Conservation (phyloP, 2,329 filamentous ascomycete species). For the Furcasterigmium furcatum region DNA sequence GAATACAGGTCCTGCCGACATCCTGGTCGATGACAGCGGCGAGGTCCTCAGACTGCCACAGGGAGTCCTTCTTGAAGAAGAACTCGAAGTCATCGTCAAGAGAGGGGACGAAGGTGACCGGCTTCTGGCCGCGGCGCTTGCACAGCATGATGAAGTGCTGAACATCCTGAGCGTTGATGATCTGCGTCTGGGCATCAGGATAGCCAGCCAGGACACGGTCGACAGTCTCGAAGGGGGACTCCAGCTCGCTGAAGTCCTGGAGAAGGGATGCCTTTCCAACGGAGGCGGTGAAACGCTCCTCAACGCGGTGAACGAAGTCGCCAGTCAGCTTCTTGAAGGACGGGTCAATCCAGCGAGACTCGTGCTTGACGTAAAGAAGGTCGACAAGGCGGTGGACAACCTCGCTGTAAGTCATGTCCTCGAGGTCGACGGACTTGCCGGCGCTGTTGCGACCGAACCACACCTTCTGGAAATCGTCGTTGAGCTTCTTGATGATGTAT, state of each 20-base stretch:
- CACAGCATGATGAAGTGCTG: constrained; percentile 95
- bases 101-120: constrained; percentile 91
- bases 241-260: constrained; percentile 85
- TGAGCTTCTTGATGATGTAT: constrained; percentile 93
- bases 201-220: constrained; percentile 79
- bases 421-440: constrained; percentile 79
- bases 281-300: constrained; percentile 85
- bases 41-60: constrained; percentile 98
- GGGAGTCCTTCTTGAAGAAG: constrained; percentile 99
- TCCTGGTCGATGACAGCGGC: constrained; percentile 95
- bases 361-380: constrained; percentile 87
- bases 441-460: constrained; percentile 89
- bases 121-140: constrained; percentile 90
- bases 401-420: constrained; percentile 94
- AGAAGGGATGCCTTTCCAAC: constrained; percentile 74
- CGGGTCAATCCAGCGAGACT: constrained; percentile 86
- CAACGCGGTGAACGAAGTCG: constrained; percentile 94
- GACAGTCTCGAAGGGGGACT: constrained; percentile 74
- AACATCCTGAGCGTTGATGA: constrained; percentile 97
- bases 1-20: constrained; percentile 91
- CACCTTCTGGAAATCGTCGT: constrained; percentile 94
- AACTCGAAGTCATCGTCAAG: constrained; percentile 97
- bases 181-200: constrained; percentile 81
- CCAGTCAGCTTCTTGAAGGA: constrained; percentile 81
- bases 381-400: constrained; percentile 85